These are phyloP conservation scores for Trypanosoma congolense DNA, from an alignment of 208 protist genomes.

Conservation along the genomic window DNA sequence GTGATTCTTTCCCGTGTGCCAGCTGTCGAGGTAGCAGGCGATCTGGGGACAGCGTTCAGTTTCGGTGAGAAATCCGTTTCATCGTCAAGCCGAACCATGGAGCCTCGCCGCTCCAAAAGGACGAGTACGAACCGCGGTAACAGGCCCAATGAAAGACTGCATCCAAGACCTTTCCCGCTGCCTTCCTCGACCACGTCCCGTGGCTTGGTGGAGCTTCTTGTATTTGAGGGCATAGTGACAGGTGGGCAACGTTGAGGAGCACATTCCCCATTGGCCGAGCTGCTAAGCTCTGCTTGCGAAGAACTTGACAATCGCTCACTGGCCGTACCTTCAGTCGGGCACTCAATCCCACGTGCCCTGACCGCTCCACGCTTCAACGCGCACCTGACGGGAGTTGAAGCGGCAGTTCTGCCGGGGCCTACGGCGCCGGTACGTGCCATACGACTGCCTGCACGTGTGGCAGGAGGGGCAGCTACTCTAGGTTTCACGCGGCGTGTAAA, in stretches of 20 bases:
- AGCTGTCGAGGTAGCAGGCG: background rate
- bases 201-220: constrained; percentile 10
- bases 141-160: constrained; percentile 51
- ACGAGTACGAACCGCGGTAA: constrained; percentile 72
- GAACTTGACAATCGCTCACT: constrained; percentile 4
- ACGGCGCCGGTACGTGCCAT: background rate
- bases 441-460: background rate
- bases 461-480: background rate
- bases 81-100: constrained; percentile 33
- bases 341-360: background rate
- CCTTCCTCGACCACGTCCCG: background rate
- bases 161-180: background rate
- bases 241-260: background rate
- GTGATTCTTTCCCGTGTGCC: background rate
- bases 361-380: background rate
- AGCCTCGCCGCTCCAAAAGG: constrained; percentile 66
- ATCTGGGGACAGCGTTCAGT: background rate
- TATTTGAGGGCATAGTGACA: background rate
- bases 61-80: constrained; percentile 9
- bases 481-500: background rate
- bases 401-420: background rate
- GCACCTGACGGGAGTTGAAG: background rate
- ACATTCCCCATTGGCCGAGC: constrained; percentile 1
- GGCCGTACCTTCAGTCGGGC: background rate
- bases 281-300: constrained; percentile 9